Evolutionary conservation across 139 green algal species (phyloP), one percentile per base, ranked within the genome.

Genomic region (Desmodesmus armatus): DNA sequence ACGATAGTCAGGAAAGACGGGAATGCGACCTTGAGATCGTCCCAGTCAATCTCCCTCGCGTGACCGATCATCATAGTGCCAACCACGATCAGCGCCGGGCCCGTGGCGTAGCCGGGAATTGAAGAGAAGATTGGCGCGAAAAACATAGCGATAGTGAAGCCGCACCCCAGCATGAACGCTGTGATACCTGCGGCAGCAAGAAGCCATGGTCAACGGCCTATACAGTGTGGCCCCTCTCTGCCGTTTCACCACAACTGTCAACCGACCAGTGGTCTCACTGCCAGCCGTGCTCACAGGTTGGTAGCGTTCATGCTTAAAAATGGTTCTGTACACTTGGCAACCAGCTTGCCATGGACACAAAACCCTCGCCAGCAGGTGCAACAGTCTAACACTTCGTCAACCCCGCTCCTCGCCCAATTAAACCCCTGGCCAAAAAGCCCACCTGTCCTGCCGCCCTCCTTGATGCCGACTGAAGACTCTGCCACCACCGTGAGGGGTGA

Each of bases 401-500:
- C n/a, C n/a, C n/a, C n/a, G n/a, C n/a, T n/a, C n/a, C n/a, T n/a
- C n/a, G n/a, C n/a, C n/a, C n/a, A n/a, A n/a, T n/a, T n/a, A 55
- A 55, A 65, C 17, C 55, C 17, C 55, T 65, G 55, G 13, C 13
- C 47, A 58, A 58, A n/a, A n/a, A n/a, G 17, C 58, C 6, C 6
- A 65, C 72, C 89, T 11, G 89, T 91, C 25, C 85, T 62, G 23
- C 89, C 89, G 9, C 89, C 89, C 82, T 93, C 89, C 35, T 86
- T 79, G 72, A 93, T 91, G n/a, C 87, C 89, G 13, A 87, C 77
- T 23, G 82, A 76, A 11, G 82, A 89, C 85, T 91, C 87, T 6
- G 95, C 90, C 86, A 94, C 96, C 0, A 94, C 94, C 11, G 91
- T 96, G 17, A 96, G 74, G 0, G 94, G 91, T 27, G 90, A 95